Conservation (phyloP, 768 basidiomycete species). For the Russula vinacea region DNA sequence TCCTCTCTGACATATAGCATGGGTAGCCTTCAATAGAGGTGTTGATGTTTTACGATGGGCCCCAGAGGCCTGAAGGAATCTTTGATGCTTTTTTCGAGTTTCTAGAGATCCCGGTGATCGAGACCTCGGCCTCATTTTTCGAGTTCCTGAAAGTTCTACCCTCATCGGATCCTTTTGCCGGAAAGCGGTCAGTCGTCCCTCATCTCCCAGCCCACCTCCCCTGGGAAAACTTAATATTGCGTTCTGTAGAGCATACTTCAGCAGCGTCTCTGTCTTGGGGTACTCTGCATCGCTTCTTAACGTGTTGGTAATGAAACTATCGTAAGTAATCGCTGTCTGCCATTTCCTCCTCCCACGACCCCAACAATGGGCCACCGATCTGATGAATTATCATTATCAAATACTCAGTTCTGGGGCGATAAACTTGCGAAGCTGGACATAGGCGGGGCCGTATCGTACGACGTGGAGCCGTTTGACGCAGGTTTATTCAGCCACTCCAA, state of each 20-base stretch:
- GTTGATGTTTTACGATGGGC: conserved; percentile 32
- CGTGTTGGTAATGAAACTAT: conserved; percentile 10
- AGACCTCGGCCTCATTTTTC: conserved; percentile 5
- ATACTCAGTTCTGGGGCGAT: conserved; percentile 4
- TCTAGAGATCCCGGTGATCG: conserved; percentile 1
- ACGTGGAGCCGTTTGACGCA: conserved; percentile 25
- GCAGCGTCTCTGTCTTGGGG: conserved; percentile 5
- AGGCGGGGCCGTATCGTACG: conserved; percentile 7
- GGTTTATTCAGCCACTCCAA: conserved; percentile 12
- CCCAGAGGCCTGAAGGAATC: conserved; percentile 26
- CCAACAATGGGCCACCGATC: background rate
- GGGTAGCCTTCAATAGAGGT: conserved; percentile 6
- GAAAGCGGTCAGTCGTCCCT: background rate
- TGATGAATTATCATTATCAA: background rate
- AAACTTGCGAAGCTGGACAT: background rate
- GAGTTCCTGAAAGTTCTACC: conserved; percentile 5
- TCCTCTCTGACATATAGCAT: conserved; percentile 1
- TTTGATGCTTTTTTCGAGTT: conserved; percentile 29
- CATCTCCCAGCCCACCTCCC: background rate
- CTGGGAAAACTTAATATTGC: background rate
- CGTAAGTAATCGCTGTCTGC: conserved; percentile 3
- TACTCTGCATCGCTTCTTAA: conserved; percentile 7
- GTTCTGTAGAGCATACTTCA: conserved; percentile 18
- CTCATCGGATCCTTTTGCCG: background rate
- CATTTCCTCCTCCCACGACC: background rate